Percentiles rank a stretch among this genome's conserved stretches.
These are phyloP conservation scores for Magnusiomyces paraingens DNA, from an alignment of 1,139 yeast species.

Conservation along the genomic window DNA sequence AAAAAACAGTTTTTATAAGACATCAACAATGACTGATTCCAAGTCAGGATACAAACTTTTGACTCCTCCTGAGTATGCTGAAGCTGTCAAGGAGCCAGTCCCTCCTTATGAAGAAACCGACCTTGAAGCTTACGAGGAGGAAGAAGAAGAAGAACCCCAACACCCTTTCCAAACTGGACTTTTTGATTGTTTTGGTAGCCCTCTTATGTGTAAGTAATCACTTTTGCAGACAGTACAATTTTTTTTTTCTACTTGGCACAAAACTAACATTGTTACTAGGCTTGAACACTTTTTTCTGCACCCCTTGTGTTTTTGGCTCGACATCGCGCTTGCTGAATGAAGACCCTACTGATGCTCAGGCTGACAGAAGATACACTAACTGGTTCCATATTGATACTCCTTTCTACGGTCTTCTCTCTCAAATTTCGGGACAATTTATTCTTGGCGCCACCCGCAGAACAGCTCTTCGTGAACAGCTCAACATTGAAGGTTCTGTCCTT, in stretches of 20 bases:
- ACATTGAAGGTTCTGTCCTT: background rate
- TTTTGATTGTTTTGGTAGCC: background rate
- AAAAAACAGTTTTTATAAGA: background rate
- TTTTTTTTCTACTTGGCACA: background rate
- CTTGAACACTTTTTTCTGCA: background rate
- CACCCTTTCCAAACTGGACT: background rate
- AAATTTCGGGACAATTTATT: background rate
- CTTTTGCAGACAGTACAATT: background rate
- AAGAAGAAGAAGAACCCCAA: background rate
- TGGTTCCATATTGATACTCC: slow-evolving; percentile 4
- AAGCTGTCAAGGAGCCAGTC: background rate
- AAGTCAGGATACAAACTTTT: slow-evolving; percentile 1
- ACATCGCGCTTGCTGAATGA: slow-evolving; percentile 1
- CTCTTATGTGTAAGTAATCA: background rate
- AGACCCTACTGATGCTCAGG: background rate
- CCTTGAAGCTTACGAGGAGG: background rate
- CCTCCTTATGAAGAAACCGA: background rate
- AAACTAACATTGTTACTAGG: background rate
- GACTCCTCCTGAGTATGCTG: slow-evolving; percentile 3
- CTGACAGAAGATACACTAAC: slow-evolving; percentile 1
- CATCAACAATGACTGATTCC: background rate
- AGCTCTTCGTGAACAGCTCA: background rate
- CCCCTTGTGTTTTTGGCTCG: slow-evolving; percentile 3
- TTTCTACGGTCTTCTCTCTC: background rate
- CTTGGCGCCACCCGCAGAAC: slow-evolving; percentile 1